A percentile compares a stretch with the other conserved stretches of the same genome.
Evolutionary conservation across 805 yeast genomes (phyloP).

Genomic region (Zygosaccharomyces siamensis): DNA sequence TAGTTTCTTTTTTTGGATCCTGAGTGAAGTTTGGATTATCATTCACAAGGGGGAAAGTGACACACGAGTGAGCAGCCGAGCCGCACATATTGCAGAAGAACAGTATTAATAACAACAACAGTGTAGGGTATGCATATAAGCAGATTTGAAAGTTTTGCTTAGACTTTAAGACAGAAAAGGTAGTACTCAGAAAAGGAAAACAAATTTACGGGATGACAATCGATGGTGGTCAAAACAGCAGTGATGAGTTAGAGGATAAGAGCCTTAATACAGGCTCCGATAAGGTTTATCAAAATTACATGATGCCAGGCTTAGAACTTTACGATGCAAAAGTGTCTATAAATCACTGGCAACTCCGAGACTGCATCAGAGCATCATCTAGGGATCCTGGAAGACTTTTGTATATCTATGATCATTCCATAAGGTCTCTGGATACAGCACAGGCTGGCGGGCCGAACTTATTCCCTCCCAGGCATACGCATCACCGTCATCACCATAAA

Average conservation of each 20-base stretch:
- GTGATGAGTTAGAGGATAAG: constrained; percentile 24
- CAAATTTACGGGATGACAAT: constrained; percentile 15
- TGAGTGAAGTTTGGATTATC: neutral
- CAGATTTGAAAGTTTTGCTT: neutral
- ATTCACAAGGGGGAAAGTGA: neutral
- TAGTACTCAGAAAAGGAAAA: neutral
- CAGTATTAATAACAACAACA: neutral
- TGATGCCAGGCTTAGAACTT: constrained; percentile 32
- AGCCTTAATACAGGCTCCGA: constrained; percentile 27
- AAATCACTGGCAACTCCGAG: constrained; percentile 77
- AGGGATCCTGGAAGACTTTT: constrained; percentile 42
- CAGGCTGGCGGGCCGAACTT: constrained; percentile 3
- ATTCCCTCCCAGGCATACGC: constrained; percentile 4
- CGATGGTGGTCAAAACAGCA: constrained; percentile 16
- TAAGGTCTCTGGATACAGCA: constrained; percentile 42
- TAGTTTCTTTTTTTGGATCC: neutral
- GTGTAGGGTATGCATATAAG: neutral
- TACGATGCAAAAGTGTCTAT: constrained; percentile 33
- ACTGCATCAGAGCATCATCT: constrained; percentile 55
- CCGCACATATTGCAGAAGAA: neutral
- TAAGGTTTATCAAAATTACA: constrained; percentile 31
- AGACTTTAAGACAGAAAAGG: neutral
- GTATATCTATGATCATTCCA: constrained; percentile 54
- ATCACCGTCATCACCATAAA: constrained; percentile 5
- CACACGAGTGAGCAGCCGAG: neutral